A percentile compares a stretch with the other conserved stretches of the same genome.
phyloP scores from a whole-genome alignment of 495 filamentous ascomycete species.

The Daldinia concentrica region DNA sequence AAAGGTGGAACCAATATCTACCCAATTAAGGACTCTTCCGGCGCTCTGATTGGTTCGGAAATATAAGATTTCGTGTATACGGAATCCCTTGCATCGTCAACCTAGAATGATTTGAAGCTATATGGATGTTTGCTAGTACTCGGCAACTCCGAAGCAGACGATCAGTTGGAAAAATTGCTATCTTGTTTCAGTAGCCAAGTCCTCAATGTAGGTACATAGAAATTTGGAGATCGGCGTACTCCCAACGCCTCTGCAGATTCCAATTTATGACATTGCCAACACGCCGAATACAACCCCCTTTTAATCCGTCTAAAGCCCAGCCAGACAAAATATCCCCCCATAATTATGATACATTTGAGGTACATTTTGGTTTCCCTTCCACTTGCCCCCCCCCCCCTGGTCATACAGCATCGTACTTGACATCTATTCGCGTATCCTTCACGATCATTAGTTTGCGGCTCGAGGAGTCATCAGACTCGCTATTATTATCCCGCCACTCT shows the following conservation, averaged over 20 bases:
- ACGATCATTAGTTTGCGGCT: constrained; percentile 26
- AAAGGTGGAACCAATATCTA: background rate
- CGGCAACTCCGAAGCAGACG: background rate
- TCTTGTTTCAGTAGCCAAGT: too few species aligned
- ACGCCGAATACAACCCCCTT: background rate
- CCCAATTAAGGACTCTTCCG: background rate
- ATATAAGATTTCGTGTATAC: background rate
- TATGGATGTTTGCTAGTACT: background rate
- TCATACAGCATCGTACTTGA: constrained; percentile 15
- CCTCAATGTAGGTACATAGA: too few species aligned
- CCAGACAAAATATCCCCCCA: background rate
- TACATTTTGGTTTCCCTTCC: background rate
- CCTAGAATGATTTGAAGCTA: background rate
- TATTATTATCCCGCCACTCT: background rate
- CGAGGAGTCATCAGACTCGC: background rate
- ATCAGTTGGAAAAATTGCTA: background rate
- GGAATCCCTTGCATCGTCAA: background rate
- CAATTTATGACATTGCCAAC: too few species aligned
- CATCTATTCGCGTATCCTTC: constrained; percentile 34
- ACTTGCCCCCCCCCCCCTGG: background rate
- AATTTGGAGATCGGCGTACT: too few species aligned
- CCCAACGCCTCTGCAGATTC: too few species aligned
- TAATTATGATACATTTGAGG: background rate
- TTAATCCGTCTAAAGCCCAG: background rate
- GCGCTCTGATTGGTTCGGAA: background rate